Evolutionary conservation across 1,284 basidiomycete genomes (phyloP), one percentile per base, ranked within the genome.

Genomic region (Coniferiporia weirii): DNA sequence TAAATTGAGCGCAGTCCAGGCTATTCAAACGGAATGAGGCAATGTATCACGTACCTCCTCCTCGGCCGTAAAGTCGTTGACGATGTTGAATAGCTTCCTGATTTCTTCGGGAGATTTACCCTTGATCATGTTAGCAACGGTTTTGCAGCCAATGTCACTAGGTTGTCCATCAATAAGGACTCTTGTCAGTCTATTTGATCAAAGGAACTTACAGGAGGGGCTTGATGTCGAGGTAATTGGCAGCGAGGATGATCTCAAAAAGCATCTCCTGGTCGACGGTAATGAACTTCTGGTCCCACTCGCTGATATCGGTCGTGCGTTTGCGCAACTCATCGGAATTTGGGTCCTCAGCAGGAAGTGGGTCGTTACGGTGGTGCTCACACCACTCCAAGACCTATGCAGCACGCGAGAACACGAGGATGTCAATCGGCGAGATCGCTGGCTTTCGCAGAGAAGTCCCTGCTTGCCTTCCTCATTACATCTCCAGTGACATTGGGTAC

Each of bases 171-270:
- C 5, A 27, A 27, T 27, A 27, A 27, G 27, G 5, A 27, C 27
- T 27, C 27, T 27, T 27, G 27, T 27, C 27, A 27, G 27, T 27
- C 27, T 5, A 27, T 27, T 27, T 5, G 27, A 27, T 27, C 27
- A 27, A 15, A 32, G 15, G 48, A 20, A 79, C 90, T 67, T 67
- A 96, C 95, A 99, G 85, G 50, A 99, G 83, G 40, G 95, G 91
- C 80, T 99, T 99, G 82, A 99, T 99, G 73, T 99, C 97, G 68
- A 99, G 89, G 77, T 99, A 99, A 80, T 99, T 99, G 63, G 97
- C 97, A 8, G 97, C 97, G 62, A 99, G 87, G 73, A 99, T 99
- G 72, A 99, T 99, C 79, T 99, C 97, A 66, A 99, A 99, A 15
- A 95, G 81, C 92, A 95, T 94, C 74, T 95, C 92, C 75, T 98